Evolutionary conservation across 1,284 basidiomycete species (phyloP).

Genomic region (Irpex rosettiformis): DNA sequence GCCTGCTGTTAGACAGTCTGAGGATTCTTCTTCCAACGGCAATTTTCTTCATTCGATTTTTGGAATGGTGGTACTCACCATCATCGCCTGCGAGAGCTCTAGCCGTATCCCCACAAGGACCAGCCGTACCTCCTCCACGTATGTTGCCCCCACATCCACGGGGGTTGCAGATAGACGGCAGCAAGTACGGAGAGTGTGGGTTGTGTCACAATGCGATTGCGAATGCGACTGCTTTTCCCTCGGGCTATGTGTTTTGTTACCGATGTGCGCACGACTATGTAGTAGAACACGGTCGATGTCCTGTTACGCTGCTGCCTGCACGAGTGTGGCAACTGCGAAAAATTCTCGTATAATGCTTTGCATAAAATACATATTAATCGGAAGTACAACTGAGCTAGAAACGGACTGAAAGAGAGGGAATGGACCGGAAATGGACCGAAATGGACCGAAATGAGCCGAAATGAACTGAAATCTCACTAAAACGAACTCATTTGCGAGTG

Average conservation of each 20-base stretch:
- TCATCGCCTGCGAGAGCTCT: slow-evolving; percentile 79
- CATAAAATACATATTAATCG: not conserved
- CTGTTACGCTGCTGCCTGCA: slow-evolving; percentile 78
- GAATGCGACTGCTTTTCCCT: slow-evolving; percentile 89
- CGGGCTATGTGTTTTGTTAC: slow-evolving; percentile 96
- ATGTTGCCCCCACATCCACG: slow-evolving; percentile 71
- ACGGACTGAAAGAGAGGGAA: no score
- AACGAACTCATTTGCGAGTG: not conserved
- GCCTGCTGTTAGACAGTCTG: slow-evolving; percentile 69
- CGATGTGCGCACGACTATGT: slow-evolving; percentile 88
- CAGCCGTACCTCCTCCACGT: slow-evolving; percentile 70
- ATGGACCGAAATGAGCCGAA: no score
- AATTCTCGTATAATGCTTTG: slow-evolving; percentile 62
- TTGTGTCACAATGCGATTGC: slow-evolving; percentile 74
- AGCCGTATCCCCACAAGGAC: slow-evolving; percentile 56
- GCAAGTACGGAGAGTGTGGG: slow-evolving; percentile 79
- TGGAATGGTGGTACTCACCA: slow-evolving; percentile 99
- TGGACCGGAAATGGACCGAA: no score
- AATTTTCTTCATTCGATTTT: slow-evolving; percentile 95
- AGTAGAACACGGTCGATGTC: slow-evolving; percentile 76
- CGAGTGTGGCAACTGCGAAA: slow-evolving; percentile 84
- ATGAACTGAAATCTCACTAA: no score
- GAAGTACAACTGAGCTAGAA: no score
- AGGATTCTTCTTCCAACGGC: slow-evolving; percentile 85
- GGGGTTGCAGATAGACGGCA: slow-evolving; percentile 54